These are phyloP conservation scores for Fusarium lyarnte DNA, from an alignment of 2,329 filamentous ascomycete genomes.

Conservation along the genomic window DNA sequence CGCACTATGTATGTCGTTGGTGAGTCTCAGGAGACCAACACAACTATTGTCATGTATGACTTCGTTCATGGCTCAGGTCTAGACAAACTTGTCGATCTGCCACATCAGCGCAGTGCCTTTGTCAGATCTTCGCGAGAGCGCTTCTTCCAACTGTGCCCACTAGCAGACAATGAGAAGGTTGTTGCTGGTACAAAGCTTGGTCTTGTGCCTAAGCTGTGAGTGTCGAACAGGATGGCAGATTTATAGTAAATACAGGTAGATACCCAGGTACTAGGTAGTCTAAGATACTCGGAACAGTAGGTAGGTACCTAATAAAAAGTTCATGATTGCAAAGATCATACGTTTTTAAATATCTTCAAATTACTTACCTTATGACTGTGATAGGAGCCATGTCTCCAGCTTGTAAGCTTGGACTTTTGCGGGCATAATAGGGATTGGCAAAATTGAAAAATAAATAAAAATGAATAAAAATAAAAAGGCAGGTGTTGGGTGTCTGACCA, in stretches of 20 bases:
- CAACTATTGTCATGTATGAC: slow-evolving; percentile 77
- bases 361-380: neutral
- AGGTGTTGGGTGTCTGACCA: neutral
- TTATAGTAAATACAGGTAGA: neutral
- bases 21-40: slow-evolving; percentile 78
- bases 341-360: neutral
- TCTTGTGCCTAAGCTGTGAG: slow-evolving; percentile 63
- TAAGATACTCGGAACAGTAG: neutral
- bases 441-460: too few species aligned
- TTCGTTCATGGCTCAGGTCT: slow-evolving; percentile 77
- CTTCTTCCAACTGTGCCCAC: slow-evolving; percentile 74
- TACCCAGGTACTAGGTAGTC: neutral
- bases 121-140: slow-evolving; percentile 71
- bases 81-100: slow-evolving; percentile 77
- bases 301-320: neutral
- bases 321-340: neutral
- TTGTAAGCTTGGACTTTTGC: neutral
- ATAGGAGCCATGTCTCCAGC: neutral
- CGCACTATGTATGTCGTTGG: slow-evolving; percentile 68
- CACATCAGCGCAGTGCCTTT: slow-evolving; percentile 76
- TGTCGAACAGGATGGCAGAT: neutral
- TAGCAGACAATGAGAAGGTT: slow-evolving; percentile 65
- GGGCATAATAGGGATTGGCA: too few species aligned
- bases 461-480: neutral
- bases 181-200: slow-evolving; percentile 64